phyloP scores from a whole-genome alignment of 2,329 filamentous ascomycete species.

The Cordyceps javanica region DNA sequence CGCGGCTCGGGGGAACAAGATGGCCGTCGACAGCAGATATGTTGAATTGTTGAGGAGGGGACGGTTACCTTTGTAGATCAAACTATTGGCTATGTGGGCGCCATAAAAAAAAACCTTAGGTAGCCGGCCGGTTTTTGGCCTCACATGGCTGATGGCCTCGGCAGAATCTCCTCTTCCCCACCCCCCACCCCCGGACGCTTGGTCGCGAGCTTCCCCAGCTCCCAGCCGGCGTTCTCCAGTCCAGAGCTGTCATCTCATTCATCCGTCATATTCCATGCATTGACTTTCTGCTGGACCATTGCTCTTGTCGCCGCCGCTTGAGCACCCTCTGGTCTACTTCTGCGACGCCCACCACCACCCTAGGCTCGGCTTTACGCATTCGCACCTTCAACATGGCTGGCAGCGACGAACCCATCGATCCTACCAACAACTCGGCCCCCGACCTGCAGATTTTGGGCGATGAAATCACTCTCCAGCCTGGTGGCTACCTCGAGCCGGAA shows the following conservation, averaged over 20 bases:
- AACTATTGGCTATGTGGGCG: background rate
- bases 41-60: conserved; percentile 10
- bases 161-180: conserved; percentile 2
- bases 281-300: background rate
- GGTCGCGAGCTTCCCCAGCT: conserved; percentile 3
- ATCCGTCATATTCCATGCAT: background rate
- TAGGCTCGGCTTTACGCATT: background rate
- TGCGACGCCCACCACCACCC: background rate
- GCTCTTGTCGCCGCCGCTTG: background rate
- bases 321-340: background rate
- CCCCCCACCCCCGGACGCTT: conserved; percentile 11
- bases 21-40: background rate
- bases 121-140: background rate
- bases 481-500: conserved; percentile 55
- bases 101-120: background rate
- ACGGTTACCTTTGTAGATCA: background rate
- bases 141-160: conserved; percentile 13
- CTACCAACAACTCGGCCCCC: conserved; percentile 48
- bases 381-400: conserved; percentile 23
- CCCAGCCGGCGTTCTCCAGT: background rate
- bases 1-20: background rate
- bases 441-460: conserved; percentile 72
- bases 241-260: background rate
- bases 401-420: conserved; percentile 24
- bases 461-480: conserved; percentile 67